Conservation (phyloP, 768 basidiomycete genomes). For the Psilocybe subaeruginosa region DNA sequence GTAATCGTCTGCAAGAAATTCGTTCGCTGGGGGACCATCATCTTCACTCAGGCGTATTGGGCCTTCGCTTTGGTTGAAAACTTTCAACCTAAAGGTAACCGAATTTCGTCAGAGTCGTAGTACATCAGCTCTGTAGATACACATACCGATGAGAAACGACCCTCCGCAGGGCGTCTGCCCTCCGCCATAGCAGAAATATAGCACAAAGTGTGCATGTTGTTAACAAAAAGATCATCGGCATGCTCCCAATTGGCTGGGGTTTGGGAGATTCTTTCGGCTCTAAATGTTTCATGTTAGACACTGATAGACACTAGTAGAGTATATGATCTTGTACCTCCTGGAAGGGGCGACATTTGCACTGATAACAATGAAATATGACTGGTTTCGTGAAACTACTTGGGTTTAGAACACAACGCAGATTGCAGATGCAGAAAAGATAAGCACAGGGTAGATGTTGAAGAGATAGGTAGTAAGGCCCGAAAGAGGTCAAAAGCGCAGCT, state of each 20-base stretch:
- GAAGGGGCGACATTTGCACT: constrained; percentile 19
- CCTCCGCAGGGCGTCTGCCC: constrained; percentile 54
- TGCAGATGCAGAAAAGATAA: not conserved
- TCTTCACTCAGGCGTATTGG: constrained; percentile 70
- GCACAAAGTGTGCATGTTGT: constrained; percentile 60
- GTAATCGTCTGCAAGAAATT: constrained; percentile 63
- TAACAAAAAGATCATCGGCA: constrained; percentile 54
- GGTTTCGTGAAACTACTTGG: not conserved
- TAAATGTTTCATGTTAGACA: constrained; percentile 23
- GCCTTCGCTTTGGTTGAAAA: constrained; percentile 55
- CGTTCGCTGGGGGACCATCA: constrained; percentile 70
- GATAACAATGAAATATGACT: not conserved
- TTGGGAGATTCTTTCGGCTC: constrained; percentile 63
- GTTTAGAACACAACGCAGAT: not conserved
- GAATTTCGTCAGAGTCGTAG: not conserved
- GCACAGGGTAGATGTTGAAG: not conserved
- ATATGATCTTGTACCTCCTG: constrained; percentile 16
- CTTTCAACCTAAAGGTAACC: constrained; percentile 49
- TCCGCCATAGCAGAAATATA: constrained; percentile 66
- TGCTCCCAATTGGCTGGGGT: constrained; percentile 66
- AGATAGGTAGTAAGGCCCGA: not conserved
- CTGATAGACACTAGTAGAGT: not conserved
- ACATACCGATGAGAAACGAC: constrained; percentile 68
- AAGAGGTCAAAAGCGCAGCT: not conserved
- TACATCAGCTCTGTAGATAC: not conserved